Percentiles rank a stretch among this genome's conserved stretches.
Conservation (phyloP, 1,139 yeast genomes). For the Kodamaea derodonti region DNA sequence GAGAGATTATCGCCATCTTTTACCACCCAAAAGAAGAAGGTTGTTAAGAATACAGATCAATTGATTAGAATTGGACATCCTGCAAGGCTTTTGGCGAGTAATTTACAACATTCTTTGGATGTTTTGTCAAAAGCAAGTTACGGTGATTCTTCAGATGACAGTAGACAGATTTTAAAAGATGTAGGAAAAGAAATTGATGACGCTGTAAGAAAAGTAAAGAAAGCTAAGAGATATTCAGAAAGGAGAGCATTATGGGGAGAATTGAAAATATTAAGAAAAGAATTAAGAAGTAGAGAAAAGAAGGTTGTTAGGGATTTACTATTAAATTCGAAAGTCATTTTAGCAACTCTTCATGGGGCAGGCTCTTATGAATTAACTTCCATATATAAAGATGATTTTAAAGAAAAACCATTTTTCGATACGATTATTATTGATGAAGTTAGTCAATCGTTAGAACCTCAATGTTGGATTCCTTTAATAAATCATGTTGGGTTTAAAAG, state of each 20-base stretch:
- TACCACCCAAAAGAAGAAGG: constrained; percentile 14
- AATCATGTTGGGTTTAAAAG: constrained; percentile 57
- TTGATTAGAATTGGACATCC: constrained; percentile 90
- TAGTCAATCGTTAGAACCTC: constrained; percentile 90
- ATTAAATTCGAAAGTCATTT: constrained; percentile 60
- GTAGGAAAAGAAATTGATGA: constrained; percentile 68
- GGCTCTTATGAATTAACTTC: constrained; percentile 65
- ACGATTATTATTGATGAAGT: constrained; percentile 92
- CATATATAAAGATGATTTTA: constrained; percentile 28
- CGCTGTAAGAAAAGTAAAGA: constrained; percentile 55
- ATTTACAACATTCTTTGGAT: constrained; percentile 73
- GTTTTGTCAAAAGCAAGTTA: constrained; percentile 52
- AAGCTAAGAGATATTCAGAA: constrained; percentile 62
- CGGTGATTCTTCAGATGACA: constrained; percentile 38
- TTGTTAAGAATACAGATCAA: constrained; percentile 44
- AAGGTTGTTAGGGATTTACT: constrained; percentile 61
- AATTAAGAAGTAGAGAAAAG: constrained; percentile 62
- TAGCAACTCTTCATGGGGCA: constrained; percentile 85
- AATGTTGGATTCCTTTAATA: constrained; percentile 93
- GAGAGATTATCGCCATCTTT: constrained; percentile 61
- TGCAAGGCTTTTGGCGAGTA: constrained; percentile 66
- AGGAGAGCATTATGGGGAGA: constrained; percentile 66
- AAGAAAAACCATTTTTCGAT: constrained; percentile 53
- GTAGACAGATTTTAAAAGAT: constrained; percentile 62
- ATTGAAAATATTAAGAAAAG: constrained; percentile 65